Conservation (phyloP, 1,139 yeast genomes). For the Protomyces gravidus region DNA sequence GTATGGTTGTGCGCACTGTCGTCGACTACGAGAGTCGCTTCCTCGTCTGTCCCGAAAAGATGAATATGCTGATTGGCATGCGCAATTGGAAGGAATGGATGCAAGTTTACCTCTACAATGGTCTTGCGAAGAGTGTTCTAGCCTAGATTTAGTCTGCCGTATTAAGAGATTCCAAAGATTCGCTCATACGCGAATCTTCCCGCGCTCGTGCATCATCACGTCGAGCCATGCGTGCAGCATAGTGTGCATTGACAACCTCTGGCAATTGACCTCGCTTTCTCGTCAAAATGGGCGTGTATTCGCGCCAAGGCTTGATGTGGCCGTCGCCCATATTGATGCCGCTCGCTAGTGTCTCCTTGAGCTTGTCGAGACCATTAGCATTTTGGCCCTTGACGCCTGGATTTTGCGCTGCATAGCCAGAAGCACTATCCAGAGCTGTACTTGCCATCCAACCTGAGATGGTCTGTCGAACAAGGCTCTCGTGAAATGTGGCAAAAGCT, state of each 20-base stretch:
- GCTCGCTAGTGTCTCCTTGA: conserved; percentile 38
- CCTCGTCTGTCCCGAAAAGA: neutral
- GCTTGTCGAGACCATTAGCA: conserved; percentile 36
- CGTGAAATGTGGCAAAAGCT: conserved; percentile 34
- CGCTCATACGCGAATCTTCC: neutral
- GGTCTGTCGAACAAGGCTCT: conserved; percentile 34
- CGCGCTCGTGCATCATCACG: neutral
- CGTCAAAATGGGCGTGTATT: conserved; percentile 55
- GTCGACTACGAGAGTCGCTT: neutral
- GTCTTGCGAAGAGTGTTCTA: neutral
- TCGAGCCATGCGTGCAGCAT: neutral
- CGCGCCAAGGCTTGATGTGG: conserved; percentile 52
- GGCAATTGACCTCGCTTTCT: conserved; percentile 61
- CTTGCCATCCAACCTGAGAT: conserved; percentile 39
- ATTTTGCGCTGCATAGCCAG: conserved; percentile 37
- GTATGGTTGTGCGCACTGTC: neutral
- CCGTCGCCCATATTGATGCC: conserved; percentile 68
- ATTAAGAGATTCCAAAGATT: too few species aligned
- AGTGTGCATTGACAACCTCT: conserved; percentile 64
- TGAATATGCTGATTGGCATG: neutral
- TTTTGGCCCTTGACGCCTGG: conserved; percentile 39
- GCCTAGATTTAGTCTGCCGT: neutral
- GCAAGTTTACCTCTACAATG: neutral
- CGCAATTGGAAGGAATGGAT: neutral
- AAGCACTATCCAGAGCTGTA: conserved; percentile 41